These are phyloP conservation scores for Cephalotrichum gorgonifer DNA, from an alignment of 2,329 filamentous ascomycete genomes.

Conservation along the genomic window DNA sequence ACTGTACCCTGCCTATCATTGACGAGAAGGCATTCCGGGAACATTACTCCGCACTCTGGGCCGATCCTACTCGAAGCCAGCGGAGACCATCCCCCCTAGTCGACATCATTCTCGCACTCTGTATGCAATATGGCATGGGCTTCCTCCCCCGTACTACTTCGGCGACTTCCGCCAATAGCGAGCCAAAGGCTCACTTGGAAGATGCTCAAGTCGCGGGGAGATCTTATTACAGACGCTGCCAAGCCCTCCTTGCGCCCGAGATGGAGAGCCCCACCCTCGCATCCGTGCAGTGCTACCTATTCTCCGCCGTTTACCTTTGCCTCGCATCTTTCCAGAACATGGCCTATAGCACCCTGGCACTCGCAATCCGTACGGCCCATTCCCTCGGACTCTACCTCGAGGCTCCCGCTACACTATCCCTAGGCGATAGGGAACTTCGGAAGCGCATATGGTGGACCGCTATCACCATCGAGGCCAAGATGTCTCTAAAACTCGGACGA, in stretches of 20 bases:
- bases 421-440: constrained; percentile 25
- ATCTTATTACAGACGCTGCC: constrained; percentile 34
- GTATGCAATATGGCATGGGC: constrained; percentile 34
- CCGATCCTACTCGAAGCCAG: no score
- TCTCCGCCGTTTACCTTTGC: constrained; percentile 33
- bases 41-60: no score
- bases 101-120: constrained; percentile 40
- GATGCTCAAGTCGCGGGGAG: constrained; percentile 32
- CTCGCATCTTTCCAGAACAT: constrained; percentile 37
- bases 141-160: constrained; percentile 14
- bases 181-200: no score
- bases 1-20: no score
- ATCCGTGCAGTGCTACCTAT: constrained; percentile 36
- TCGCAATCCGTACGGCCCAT: constrained; percentile 29
- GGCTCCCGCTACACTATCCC: constrained; percentile 21
- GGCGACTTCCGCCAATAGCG: no score
- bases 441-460: constrained; percentile 40
- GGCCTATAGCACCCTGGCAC: constrained; percentile 24
- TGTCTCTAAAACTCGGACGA: constrained; percentile 31
- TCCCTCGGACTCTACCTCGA: constrained; percentile 34
- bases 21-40: no score
- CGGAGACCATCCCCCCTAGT: constrained; percentile 37
- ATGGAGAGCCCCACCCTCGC: constrained; percentile 34
- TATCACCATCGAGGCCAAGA: constrained; percentile 33
- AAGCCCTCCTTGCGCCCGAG: constrained; percentile 30